Evolutionary conservation across 2,329 filamentous ascomycete genomes (phyloP), one percentile per base, ranked within the genome.

Genomic region (Xylariaceae sp.): DNA sequence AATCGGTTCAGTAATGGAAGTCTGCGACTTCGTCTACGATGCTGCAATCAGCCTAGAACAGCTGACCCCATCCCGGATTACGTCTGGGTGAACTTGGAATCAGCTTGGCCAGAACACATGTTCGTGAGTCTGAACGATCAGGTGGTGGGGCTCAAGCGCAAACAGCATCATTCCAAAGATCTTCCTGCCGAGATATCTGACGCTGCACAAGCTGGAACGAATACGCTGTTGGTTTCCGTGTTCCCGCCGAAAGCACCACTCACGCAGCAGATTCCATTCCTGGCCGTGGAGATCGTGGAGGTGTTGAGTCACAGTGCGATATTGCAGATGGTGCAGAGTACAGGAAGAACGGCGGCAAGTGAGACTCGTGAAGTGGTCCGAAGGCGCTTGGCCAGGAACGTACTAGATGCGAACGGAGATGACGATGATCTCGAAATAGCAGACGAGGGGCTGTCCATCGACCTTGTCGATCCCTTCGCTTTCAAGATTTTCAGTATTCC

Each of bases 131-230:
- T 95, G 61, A 96, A 96, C 66, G 77, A 73, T 0, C 69, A 74
- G 0, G 76, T 84, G 9, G 71, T 90, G 13, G 76, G 78, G 23
- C 71, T 84, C 8, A 82, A 88, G 47, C 82, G 88, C 34, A 90
- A 89, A 66, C 72, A 83, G 0, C 87, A 94, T 62, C 82, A 92
- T 68, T 87, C 86, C 9, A 89, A 87, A 65, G 89, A 95, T 66
- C 73, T 91, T 7, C 87, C 92, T 0, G 77, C 89, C 4, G 90
- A 96, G 65, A 76, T 96, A 23, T 92, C 90, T 0, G 72, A 82
- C 8, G 60, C 74, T 17, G 65, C 95, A 4, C 70, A 68, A 7
- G 65, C 74, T 13, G 90, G 89, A 0, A 68, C 71, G 4, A 96
- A 96, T 67, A 71, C 67, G 0, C 69, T 96, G 2, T 75, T 78